These are phyloP conservation scores for Cymbopogon citratus DNA, from an alignment of 176 grass and related monocot species.

Conservation along the genomic window DNA sequence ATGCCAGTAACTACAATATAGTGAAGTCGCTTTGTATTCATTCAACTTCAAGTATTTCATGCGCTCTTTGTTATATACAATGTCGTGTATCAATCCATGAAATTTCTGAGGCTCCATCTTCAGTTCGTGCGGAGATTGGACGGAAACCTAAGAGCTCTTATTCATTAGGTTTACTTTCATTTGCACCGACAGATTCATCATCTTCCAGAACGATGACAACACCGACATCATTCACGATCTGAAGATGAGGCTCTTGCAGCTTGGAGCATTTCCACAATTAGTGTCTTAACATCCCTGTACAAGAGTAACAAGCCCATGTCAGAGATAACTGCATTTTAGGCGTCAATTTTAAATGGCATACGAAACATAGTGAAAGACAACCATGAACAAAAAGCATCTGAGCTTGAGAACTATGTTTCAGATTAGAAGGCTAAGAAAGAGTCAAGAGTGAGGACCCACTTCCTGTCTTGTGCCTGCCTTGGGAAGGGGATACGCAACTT, in stretches of 20 bases:
- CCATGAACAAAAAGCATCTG: neutral
- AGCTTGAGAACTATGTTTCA: neutral
- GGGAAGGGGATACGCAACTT: conserved; percentile 91
- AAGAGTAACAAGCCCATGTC: neutral
- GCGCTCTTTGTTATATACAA: neutral
- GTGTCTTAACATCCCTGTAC: conserved; percentile 80
- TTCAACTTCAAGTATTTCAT: neutral
- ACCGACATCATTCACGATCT: conserved; percentile 15
- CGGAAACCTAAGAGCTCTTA: neutral
- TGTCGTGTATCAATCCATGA: neutral
- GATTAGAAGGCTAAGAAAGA: neutral
- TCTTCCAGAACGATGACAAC: neutral
- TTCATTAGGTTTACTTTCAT: neutral
- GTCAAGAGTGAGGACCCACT: conserved; percentile 35
- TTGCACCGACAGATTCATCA: neutral
- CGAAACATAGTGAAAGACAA: neutral
- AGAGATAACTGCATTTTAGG: neutral
- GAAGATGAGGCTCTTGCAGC: conserved; percentile 48
- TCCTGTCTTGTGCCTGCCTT: conserved; percentile 76
- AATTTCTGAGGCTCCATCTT: neutral
- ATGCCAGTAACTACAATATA: neutral
- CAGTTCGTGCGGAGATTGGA: neutral
- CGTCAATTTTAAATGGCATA: neutral
- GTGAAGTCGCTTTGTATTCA: neutral
- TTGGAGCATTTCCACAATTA: conserved; percentile 98